Evolutionary conservation across 2,329 filamentous ascomycete species (phyloP), one percentile per base, ranked within the genome.

Genomic region (Pleurostoma richardsiae): DNA sequence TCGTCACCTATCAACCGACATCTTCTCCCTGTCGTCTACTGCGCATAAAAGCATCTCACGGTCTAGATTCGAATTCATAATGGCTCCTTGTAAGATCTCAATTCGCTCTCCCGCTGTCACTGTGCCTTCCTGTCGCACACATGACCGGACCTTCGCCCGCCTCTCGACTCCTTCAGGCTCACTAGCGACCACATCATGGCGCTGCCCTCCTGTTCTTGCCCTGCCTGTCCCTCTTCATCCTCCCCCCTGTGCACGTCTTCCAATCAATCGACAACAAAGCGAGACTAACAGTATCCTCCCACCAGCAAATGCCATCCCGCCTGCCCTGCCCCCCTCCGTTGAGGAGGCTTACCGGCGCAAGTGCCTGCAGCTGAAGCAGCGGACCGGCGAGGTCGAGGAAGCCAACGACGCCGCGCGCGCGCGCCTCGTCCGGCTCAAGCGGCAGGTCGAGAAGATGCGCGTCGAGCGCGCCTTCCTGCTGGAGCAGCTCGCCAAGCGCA

Each of bases 301-400:
- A 41, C 31, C 57, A 67, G 64, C 54, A 56, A 59, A 63, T 59
- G 65, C 71, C 51, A 72, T 80, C 46, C 80, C 80, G 30, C 80
- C 82, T 11, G 69, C 80, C 39, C 74, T 86, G 4, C 90, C 92
- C 26, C 92, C 94, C 11, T 95, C 90, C 11, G 90, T 97, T 52
- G 92, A 99, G 69, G 86, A 92, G 64, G 91, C 92, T 43, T 99
- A 97, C 70, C 90, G 94, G 59, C 83, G 89, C 54, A 97, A 99
- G 81, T 97, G 92, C 67, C 90, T 96, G 63, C 88, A 95, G 58
- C 80, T 99, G 27, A 95, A 95, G 71, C 87, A 89, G 58, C 87
- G 94, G 51, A 88, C 94, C 53, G 87, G 85, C 64, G 91, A 96
- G 65, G 89, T 97, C 58, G 91, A 97, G 65, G 84, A 90, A 50